Evolutionary conservation across 1,284 basidiomycete species (phyloP), one percentile per base, ranked within the genome.

Genomic region (Heterobasidion parviporum): DNA sequence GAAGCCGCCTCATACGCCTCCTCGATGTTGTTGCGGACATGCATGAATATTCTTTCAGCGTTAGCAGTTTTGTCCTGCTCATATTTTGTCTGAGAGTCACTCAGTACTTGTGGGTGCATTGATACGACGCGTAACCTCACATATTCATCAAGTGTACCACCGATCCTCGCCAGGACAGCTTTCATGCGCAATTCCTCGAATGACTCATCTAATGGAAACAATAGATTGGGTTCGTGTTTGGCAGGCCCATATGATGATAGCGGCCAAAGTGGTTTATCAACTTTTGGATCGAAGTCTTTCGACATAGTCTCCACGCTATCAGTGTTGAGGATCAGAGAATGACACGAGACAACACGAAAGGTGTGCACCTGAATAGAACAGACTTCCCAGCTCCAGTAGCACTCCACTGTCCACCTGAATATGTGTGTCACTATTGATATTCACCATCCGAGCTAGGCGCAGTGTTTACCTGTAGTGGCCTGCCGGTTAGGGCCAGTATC

Each of bases 221-320:
- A 70, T 6, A 96, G 63, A 50, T 79, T 83, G 0, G 84, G 85
- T 62, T 94, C 90, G 54, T 80, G 67, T 65, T 94, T 94, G 0
- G 84, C 82, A 20, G 89, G 82, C 0, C 80, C 93, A 67, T 89
- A 97, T 0, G 81, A 87, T 0, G 91, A 86, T 0, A 95, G 72
- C n/a, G 87, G 85, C 87, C 90, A 98, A 7, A 80, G 55, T 0
- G 94, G 94, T 63, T 83, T 84, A 18, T 92, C 89, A 4, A 68
- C 70, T 15, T 69, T 69, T 6, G 49, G 32, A 3, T 79, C 81
- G n/a, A 92, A 64, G 63, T 92, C 90, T 46, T 71, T 73, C 14
- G 67, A 65, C 35, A 91, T 77, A 1, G 76, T 70, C 14, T 90
- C 87, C n/a, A 71, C 62, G 15, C 87, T 91, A 64, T 36, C 45